Conservation (phyloP, 1,284 basidiomycete genomes). For the Pyrrhoderma lamaoense region DNA sequence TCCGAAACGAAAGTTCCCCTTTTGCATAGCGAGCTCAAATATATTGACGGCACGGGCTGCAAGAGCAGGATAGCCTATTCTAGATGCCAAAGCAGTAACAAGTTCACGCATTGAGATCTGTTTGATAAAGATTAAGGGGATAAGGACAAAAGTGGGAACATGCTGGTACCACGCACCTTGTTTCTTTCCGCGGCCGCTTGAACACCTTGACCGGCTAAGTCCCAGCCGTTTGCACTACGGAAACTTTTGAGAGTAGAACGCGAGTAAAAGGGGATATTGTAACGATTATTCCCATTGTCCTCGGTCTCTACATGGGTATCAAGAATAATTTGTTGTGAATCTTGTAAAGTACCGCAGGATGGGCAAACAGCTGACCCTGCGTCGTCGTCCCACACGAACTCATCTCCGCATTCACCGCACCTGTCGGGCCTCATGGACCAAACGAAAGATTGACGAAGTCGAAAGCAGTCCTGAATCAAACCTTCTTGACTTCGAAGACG, state of each 20-base stretch:
- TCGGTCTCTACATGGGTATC: slow-evolving; percentile 36
- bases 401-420: slow-evolving; percentile 47
- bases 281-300: slow-evolving; percentile 21
- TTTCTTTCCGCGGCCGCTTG: slow-evolving; percentile 54
- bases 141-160: not conserved
- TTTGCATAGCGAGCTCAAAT: slow-evolving; percentile 56
- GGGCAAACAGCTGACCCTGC: slow-evolving; percentile 57
- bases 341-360: slow-evolving; percentile 55
- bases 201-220: slow-evolving; percentile 53
- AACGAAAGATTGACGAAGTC: not conserved
- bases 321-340: slow-evolving; percentile 52
- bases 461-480: not conserved
- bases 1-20: slow-evolving; percentile 58
- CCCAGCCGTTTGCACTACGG: slow-evolving; percentile 41
- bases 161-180: slow-evolving; percentile 30
- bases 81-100: slow-evolving; percentile 49
- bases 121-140: not conserved
- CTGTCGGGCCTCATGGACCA: slow-evolving; percentile 12
- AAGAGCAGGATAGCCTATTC: slow-evolving; percentile 47
- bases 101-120: slow-evolving; percentile 56
- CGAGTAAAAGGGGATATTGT: slow-evolving; percentile 19
- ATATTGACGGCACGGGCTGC: slow-evolving; percentile 53
- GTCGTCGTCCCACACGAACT: slow-evolving; percentile 46
- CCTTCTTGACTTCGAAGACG: not conserved
- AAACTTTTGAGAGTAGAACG: slow-evolving; percentile 38